These are phyloP conservation scores for Phytophthora multivora DNA, from an alignment of 352 stramenopile genomes.

Conservation along the genomic window DNA sequence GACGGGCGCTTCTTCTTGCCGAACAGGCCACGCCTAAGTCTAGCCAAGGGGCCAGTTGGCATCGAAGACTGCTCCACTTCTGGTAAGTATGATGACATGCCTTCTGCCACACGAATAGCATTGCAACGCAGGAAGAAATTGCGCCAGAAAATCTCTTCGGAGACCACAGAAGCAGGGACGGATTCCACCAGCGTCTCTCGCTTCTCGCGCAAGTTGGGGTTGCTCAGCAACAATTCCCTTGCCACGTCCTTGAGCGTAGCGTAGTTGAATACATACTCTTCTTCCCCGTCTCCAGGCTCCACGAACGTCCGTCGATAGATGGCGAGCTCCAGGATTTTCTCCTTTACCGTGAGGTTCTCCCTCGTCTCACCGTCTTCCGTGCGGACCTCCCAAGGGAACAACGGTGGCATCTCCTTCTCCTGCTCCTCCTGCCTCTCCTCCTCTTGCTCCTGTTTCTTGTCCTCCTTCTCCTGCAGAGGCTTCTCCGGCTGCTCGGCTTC, in stretches of 20 bases:
- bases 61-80: constrained; percentile 33
- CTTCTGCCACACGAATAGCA: constrained; percentile 40
- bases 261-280: constrained; percentile 69
- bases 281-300: constrained; percentile 58
- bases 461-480: constrained; percentile 4
- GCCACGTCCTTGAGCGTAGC: constrained; percentile 54
- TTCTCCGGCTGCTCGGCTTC: constrained; percentile 17
- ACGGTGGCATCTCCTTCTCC: constrained; percentile 15
- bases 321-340: constrained; percentile 65
- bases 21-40: constrained; percentile 55
- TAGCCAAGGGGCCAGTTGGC: constrained; percentile 44
- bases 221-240: constrained; percentile 52
- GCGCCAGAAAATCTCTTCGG: constrained; percentile 67
- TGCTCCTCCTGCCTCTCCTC: background rate
- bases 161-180: constrained; percentile 39
- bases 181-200: constrained; percentile 46
- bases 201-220: constrained; percentile 72
- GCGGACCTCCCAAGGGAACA: constrained; percentile 61
- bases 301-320: constrained; percentile 70
- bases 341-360: constrained; percentile 44
- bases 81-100: constrained; percentile 54
- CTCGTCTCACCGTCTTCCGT: constrained; percentile 38
- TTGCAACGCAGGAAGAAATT: constrained; percentile 81
- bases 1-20: constrained; percentile 48
- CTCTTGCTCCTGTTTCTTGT: constrained; percentile 1